Base-by-base conservation (phyloP, 352 stramenopile genomes). In the Globisporangium sylvaticum region DNA sequence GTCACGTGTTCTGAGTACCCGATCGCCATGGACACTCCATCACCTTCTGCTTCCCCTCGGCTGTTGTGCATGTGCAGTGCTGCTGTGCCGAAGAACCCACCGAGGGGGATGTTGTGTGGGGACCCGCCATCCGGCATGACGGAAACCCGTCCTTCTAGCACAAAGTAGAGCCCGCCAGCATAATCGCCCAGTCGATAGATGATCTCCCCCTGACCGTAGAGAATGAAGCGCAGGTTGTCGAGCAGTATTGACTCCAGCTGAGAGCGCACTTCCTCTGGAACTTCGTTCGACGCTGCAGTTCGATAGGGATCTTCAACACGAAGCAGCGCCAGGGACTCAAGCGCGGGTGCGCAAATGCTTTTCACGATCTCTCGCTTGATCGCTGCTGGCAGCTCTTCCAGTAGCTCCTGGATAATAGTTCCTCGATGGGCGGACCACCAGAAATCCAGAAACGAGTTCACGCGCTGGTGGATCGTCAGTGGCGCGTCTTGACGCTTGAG, bases 371-470 rank as follows among this genome's bases (percentile, higher is more conserved):
- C 81, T 3, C 77, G 73, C 48, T 89, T 85, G 54, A 89, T 87
- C 10, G 62, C 77, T 24, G 60, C 64, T 0, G 83, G 83, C 1
- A 91, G 71, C 34, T 91, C 81, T 8, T 82, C 48, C 6, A 91
- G 60, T 9, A 91, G 58, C 25, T 89, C 76, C 39, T 80, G 78
- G 48, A 91, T 81, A 53, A 88, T 84, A 18, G 83, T 80, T 9
- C 83, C 80, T 9, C 82, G 78, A 48, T 90, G 82, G 5, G 80
- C 70, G 15, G 80, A 86, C 82, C 82, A 89, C 82, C 82, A 90
- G 22, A 83, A 90, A 54, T 90, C 80, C 14, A 90, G 52, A 52
- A 89, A 90, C 15, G 80, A 81, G 65, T 88, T 88, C 5, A 90
- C 82, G 4, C 80, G 77, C 10, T 79, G 70, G 31, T 89, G 78